Evolutionary conservation across 2,329 filamentous ascomycete species (phyloP).

Genomic region (Cladosporium halotolerans): DNA sequence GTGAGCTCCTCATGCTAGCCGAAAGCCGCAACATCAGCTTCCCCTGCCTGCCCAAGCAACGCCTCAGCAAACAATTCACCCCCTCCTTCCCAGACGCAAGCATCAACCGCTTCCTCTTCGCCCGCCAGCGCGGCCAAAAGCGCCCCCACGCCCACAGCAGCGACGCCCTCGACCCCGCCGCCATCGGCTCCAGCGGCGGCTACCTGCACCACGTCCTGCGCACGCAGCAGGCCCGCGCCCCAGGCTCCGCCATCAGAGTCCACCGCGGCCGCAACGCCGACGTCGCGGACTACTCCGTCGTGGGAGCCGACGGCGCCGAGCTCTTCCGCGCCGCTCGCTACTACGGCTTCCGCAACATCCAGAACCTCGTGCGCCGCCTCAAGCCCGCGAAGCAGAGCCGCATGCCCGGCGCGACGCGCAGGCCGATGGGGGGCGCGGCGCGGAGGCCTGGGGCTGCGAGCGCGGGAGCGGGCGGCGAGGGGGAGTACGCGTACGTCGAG

Average conservation of each 20-base stretch:
- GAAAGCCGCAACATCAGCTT: slow-evolving; percentile 74
- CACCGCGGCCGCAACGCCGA: slow-evolving; percentile 80
- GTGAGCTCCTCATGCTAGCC: slow-evolving; percentile 85
- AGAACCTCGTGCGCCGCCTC: slow-evolving; percentile 88
- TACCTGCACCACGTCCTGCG: slow-evolving; percentile 80
- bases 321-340: slow-evolving; percentile 80
- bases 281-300: slow-evolving; percentile 76
- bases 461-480: slow-evolving; percentile 28
- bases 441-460: slow-evolving; percentile 31
- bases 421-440: slow-evolving; percentile 42
- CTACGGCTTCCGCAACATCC: slow-evolving; percentile 97
- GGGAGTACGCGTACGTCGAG: slow-evolving; percentile 86
- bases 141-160: slow-evolving; percentile 22
- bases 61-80: slow-evolving; percentile 42
- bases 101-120: slow-evolving; percentile 70
- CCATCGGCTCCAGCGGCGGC: slow-evolving; percentile 76
- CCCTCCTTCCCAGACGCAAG: slow-evolving; percentile 65
- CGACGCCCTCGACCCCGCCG: slow-evolving; percentile 32
- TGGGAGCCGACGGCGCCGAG: slow-evolving; percentile 39
- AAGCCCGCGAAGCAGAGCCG: slow-evolving; percentile 73
- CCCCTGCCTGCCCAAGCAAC: slow-evolving; percentile 58
- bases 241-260: slow-evolving; percentile 64
- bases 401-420: slow-evolving; percentile 67
- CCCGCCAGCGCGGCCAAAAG: slow-evolving; percentile 43
- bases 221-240: slow-evolving; percentile 62